Conservation (phyloP, 2,329 filamentous ascomycete genomes). For the Pseudogymnoascus sp. region DNA sequence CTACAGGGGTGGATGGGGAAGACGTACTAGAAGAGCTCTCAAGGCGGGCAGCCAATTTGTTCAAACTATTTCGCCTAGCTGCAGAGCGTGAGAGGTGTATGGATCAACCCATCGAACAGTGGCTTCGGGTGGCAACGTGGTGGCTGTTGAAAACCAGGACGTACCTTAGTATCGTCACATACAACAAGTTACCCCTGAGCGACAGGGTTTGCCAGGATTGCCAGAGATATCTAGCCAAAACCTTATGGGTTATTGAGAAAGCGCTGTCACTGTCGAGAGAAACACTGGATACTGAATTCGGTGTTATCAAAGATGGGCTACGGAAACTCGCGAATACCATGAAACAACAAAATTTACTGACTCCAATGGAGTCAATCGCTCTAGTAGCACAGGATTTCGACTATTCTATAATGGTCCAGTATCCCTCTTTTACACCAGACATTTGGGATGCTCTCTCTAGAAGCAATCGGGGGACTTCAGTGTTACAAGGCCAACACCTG, state of each 20-base stretch:
- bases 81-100: conserved; percentile 67
- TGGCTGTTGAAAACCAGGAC: conserved; percentile 83
- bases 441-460: conserved; percentile 44
- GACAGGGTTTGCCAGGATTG: conserved; percentile 61
- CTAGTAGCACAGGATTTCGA: conserved; percentile 73
- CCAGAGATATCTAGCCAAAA: conserved; percentile 78
- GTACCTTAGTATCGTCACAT: conserved; percentile 59
- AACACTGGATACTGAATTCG: conserved; percentile 41
- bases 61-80: conserved; percentile 68
- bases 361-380: conserved; percentile 54
- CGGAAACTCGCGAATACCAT: conserved; percentile 74
- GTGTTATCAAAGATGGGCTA: conserved; percentile 32
- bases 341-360: conserved; percentile 74
- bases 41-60: conserved; percentile 63
- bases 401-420: conserved; percentile 74
- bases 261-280: conserved; percentile 30
- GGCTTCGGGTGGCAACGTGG: conserved; percentile 71
- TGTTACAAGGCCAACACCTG: not conserved
- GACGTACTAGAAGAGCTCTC: conserved; percentile 66
- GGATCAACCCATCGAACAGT: conserved; percentile 55
- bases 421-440: conserved; percentile 67
- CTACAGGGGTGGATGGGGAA: conserved; percentile 31
- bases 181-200: conserved; percentile 51
- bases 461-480: not conserved
- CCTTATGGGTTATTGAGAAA: conserved; percentile 69